These are phyloP conservation scores for Chlorencoelia australis DNA, from an alignment of 2,329 filamentous ascomycete genomes.

Conservation along the genomic window DNA sequence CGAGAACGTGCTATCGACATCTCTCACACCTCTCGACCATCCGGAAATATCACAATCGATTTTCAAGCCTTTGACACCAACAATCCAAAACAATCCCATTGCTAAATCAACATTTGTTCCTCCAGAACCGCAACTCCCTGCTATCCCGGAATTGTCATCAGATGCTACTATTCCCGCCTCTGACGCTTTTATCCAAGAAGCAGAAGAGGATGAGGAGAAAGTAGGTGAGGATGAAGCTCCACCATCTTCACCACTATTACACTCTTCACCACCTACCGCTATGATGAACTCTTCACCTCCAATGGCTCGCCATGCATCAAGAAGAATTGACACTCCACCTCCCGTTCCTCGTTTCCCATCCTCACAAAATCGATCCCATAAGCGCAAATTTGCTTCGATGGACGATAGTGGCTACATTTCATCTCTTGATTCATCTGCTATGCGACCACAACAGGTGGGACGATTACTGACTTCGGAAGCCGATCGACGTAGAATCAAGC, in stretches of 20 bases:
- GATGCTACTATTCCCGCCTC: slow-evolving; percentile 70
- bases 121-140: slow-evolving; percentile 16
- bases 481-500: slow-evolving; percentile 71
- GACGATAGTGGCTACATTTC: slow-evolving; percentile 97
- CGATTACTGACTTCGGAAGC: slow-evolving; percentile 67
- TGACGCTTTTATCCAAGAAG: slow-evolving; percentile 47
- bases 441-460: slow-evolving; percentile 56
- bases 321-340: slow-evolving; percentile 65
- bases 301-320: slow-evolving; percentile 46
- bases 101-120: slow-evolving; percentile 14
- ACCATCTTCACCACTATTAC: slow-evolving; percentile 35
- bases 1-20: slow-evolving; percentile 35
- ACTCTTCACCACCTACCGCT: slow-evolving; percentile 60
- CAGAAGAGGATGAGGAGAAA: slow-evolving; percentile 37
- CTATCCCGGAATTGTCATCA: slow-evolving; percentile 52
- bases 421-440: slow-evolving; percentile 82
- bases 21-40: slow-evolving; percentile 14
- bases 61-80: slow-evolving; percentile 21
- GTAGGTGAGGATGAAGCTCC: slow-evolving; percentile 28
- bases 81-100: slow-evolving; percentile 17
- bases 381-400: slow-evolving; percentile 69
- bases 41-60: slow-evolving; percentile 16
- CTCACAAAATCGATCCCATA: slow-evolving; percentile 54
- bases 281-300: slow-evolving; percentile 88
- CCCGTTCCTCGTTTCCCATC: slow-evolving; percentile 50